Evolutionary conservation across 208 protist species (phyloP).

Genomic region (Endotrypanum monterogeii): DNA sequence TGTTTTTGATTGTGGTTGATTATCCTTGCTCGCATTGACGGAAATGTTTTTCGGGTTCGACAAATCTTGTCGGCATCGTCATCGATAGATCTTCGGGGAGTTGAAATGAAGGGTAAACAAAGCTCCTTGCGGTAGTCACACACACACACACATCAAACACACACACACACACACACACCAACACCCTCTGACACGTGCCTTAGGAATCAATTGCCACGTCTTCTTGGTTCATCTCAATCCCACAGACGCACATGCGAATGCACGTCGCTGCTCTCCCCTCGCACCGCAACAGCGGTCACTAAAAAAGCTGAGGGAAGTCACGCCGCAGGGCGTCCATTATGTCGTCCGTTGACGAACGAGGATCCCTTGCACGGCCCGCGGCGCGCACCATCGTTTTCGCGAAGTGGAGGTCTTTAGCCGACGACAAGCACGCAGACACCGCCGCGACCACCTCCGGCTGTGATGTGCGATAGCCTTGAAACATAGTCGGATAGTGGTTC

Average conservation of each 20-base stretch:
- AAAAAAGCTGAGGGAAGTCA: constrained; percentile 70
- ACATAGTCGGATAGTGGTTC: constrained; percentile 66
- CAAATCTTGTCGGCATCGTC: too few relatives aligned
- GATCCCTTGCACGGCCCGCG: constrained; percentile 60
- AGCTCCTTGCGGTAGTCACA: not conserved
- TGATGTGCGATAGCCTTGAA: constrained; percentile 76
- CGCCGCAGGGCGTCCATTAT: constrained; percentile 74
- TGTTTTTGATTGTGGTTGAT: not conserved
- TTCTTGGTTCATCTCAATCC: not conserved
- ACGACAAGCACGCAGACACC: constrained; percentile 63
- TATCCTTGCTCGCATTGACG: not conserved
- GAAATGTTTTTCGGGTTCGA: not conserved
- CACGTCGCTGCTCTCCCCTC: not conserved
- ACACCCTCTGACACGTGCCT: not conserved
- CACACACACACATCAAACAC: not conserved
- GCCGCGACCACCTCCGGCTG: constrained; percentile 75
- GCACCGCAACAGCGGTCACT: not conserved
- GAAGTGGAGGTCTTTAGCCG: constrained; percentile 64
- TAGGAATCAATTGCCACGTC: not conserved
- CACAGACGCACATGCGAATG: not conserved
- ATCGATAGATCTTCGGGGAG: not conserved
- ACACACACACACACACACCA: too few relatives aligned
- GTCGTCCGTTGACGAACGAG: constrained; percentile 64
- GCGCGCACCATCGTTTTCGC: constrained; percentile 65
- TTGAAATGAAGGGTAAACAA: not conserved